Evolutionary conservation across 2,329 filamentous ascomycete species (phyloP).

Genomic region (Calonectria honghensis): DNA sequence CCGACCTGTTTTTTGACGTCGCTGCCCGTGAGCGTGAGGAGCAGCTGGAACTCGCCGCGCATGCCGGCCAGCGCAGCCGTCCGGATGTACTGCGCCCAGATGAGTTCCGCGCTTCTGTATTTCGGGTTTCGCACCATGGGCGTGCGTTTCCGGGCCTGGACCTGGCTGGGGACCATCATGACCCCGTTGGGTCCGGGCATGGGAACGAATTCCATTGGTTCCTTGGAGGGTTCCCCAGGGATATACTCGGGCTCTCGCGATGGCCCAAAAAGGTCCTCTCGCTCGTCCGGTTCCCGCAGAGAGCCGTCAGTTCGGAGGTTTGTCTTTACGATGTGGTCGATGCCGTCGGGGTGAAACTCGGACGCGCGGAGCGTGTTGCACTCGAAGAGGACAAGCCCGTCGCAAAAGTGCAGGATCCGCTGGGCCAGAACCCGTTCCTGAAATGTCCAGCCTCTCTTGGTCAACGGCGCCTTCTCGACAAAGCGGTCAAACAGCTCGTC

Average conservation of each 20-base stretch:
- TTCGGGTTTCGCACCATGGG: too few species aligned
- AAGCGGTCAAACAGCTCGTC: conserved; percentile 22
- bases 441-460: not conserved
- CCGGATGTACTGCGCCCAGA: too few species aligned
- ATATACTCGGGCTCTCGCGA: too few species aligned
- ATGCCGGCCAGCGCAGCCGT: not conserved
- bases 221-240: too few species aligned
- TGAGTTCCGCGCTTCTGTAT: too few species aligned
- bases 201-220: not conserved
- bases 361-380: conserved; percentile 20
- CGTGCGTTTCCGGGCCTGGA: too few species aligned
- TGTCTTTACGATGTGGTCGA: not conserved
- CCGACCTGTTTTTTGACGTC: not conserved
- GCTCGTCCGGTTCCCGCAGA: not conserved
- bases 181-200: not conserved
- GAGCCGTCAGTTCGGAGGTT: conserved; percentile 7
- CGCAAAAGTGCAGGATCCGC: conserved; percentile 23
- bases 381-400: conserved; percentile 15
- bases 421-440: conserved; percentile 10
- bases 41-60: conserved; percentile 22
- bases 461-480: conserved; percentile 2
- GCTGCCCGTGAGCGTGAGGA: not conserved
- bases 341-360: not conserved
- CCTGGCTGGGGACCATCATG: not conserved
- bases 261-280: not conserved